phyloP scores from a whole-genome alignment of 306 rosid species.

The Prunus persica region DNA sequence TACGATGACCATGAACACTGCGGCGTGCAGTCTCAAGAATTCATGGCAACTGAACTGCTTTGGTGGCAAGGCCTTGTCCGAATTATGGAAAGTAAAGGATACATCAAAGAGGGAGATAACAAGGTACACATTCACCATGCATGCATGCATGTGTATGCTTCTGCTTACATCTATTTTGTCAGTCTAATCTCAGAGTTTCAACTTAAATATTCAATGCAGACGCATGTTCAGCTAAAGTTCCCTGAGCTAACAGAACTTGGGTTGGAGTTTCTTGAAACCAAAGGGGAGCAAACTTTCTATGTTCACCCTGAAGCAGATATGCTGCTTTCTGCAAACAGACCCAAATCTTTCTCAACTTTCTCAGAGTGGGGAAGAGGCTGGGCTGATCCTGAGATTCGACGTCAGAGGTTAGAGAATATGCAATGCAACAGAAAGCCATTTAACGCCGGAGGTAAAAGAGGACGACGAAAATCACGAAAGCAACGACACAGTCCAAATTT shows the following conservation, averaged over 20 bases:
- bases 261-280: conserved; percentile 44
- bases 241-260: conserved; percentile 72
- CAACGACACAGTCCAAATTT: conserved; percentile 22
- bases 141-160: neutral
- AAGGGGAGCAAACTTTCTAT: conserved; percentile 42
- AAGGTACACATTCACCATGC: conserved; percentile 42
- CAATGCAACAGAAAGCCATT: conserved; percentile 26
- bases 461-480: conserved; percentile 31
- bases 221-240: conserved; percentile 68
- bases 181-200: conserved; percentile 1
- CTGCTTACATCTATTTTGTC: neutral
- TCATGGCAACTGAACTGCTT: conserved; percentile 54
- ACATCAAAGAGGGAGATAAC: conserved; percentile 62
- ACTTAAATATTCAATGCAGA: conserved; percentile 39
- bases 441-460: conserved; percentile 1
- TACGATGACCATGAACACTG: conserved; percentile 12
- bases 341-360: conserved; percentile 62
- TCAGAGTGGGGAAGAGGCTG: conserved; percentile 89
- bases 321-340: conserved; percentile 50
- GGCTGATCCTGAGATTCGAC: conserved; percentile 97
- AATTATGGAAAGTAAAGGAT: conserved; percentile 71
- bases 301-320: conserved; percentile 89
- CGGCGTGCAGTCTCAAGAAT: conserved; percentile 51
- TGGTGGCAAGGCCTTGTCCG: conserved; percentile 98
- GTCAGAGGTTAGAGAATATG: conserved; percentile 59